These are phyloP conservation scores for Candida corydali DNA, from an alignment of 805 yeast genomes.

Conservation along the genomic window DNA sequence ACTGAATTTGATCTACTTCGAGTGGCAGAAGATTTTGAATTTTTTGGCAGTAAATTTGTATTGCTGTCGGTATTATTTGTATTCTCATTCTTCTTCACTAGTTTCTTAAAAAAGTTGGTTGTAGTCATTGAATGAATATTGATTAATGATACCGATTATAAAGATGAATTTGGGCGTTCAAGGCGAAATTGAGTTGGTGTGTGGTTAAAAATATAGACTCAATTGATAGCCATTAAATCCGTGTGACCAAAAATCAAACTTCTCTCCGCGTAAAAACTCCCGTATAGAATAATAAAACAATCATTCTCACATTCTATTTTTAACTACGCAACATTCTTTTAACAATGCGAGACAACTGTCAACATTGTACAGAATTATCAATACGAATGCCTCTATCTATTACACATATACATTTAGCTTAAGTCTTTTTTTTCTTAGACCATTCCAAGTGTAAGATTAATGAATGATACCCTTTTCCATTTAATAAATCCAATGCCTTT, in stretches of 20 bases:
- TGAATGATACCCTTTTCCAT: constrained; percentile 91
- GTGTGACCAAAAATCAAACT: too few species aligned
- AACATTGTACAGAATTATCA: too few species aligned
- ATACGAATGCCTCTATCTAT: too few species aligned
- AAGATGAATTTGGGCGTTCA: too few species aligned
- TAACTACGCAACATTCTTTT: too few species aligned
- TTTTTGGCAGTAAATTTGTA: background rate
- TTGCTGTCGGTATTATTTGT: background rate
- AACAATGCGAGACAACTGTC: too few species aligned
- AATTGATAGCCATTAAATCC: constrained; percentile 1
- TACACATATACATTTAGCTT: background rate
- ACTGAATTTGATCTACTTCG: background rate
- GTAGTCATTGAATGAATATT: constrained; percentile 1
- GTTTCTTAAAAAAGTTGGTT: constrained; percentile 1
- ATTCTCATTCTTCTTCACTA: background rate
- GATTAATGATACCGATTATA: too few species aligned
- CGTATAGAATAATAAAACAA: too few species aligned
- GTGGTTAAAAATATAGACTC: background rate
- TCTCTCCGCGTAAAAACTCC: too few species aligned
- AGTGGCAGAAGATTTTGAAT: background rate
- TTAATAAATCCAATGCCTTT: constrained; percentile 65
- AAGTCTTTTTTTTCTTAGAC: constrained; percentile 41
- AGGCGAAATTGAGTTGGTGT: too few species aligned
- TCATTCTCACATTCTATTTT: too few species aligned
- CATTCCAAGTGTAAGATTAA: constrained; percentile 59